Evolutionary conservation across 257 asterid species (phyloP).

Genomic region (Solanum neorickii): DNA sequence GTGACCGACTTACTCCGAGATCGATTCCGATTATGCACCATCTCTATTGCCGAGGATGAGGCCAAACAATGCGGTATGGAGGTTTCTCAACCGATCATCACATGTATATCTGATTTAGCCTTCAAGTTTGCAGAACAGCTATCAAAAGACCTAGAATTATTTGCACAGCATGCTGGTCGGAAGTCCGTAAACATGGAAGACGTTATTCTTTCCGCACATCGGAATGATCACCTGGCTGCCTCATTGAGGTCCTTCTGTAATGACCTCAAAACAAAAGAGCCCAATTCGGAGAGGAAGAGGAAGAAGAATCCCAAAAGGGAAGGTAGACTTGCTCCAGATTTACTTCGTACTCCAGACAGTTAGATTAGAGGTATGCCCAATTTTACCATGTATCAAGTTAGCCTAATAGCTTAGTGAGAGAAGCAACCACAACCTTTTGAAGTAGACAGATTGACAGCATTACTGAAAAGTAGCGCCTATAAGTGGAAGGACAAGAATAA

Average conservation of each 20-base stretch:
- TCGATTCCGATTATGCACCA: slow-evolving; percentile 72
- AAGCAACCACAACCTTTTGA: background rate
- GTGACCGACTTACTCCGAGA: slow-evolving; percentile 57
- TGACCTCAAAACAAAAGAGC: slow-evolving; percentile 67
- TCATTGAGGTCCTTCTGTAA: slow-evolving; percentile 59
- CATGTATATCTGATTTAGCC: slow-evolving; percentile 77
- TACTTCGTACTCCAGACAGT: slow-evolving; percentile 29
- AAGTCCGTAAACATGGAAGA: slow-evolving; percentile 96
- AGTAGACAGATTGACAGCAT: background rate
- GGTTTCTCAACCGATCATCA: slow-evolving; percentile 65
- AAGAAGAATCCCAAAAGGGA: slow-evolving; percentile 46
- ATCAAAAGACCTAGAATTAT: slow-evolving; percentile 82
- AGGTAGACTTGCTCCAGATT: slow-evolving; percentile 28
- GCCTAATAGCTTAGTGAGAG: background rate
- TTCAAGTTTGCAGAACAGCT: slow-evolving; percentile 87
- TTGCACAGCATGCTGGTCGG: slow-evolving; percentile 78
- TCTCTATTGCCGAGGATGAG: slow-evolving; percentile 75
- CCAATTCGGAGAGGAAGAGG: slow-evolving; percentile 63
- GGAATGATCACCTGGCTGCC: slow-evolving; percentile 66
- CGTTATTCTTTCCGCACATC: slow-evolving; percentile 85
- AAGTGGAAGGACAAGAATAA: background rate
- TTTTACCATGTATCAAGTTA: background rate
- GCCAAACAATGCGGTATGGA: slow-evolving; percentile 73
- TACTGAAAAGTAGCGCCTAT: background rate
- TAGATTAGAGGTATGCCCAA: background rate